Conservation (phyloP, 2,329 filamentous ascomycete species). For the Coniochaeta prunicola region DNA sequence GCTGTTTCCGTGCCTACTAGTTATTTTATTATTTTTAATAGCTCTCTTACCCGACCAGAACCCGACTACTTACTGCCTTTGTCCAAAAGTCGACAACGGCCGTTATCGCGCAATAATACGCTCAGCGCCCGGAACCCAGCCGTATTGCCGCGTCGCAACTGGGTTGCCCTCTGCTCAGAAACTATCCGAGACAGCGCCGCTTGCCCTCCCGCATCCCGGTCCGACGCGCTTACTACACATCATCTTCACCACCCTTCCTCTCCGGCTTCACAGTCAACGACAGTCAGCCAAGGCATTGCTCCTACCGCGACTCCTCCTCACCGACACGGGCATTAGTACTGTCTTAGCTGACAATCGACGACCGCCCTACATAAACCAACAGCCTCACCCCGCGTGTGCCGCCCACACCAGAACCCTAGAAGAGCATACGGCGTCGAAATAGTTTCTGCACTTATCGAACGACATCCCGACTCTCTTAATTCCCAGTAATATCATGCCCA, state of each 20-base stretch:
- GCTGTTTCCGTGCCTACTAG: background rate
- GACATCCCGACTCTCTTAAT: background rate
- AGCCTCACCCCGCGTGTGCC: background rate
- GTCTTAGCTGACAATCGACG: background rate
- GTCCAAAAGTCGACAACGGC: background rate
- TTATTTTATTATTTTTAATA: background rate
- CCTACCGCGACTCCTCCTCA: background rate
- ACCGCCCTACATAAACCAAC: background rate
- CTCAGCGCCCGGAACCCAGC: background rate
- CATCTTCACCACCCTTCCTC: background rate
- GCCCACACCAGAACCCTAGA: background rate
- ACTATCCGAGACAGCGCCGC: background rate
- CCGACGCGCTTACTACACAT: background rate
- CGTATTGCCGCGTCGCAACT: background rate
- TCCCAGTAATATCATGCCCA: constrained; percentile 31
- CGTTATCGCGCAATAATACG: background rate
- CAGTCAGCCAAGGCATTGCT: background rate
- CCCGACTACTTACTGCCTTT: background rate
- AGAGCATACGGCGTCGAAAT: background rate
- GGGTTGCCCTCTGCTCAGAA: background rate
- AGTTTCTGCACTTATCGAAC: background rate
- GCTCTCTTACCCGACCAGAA: background rate
- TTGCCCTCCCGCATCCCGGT: background rate
- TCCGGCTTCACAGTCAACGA: background rate
- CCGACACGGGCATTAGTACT: background rate